Conservation (phyloP, 768 basidiomycete species). For the Agaricus subrufescens region DNA sequence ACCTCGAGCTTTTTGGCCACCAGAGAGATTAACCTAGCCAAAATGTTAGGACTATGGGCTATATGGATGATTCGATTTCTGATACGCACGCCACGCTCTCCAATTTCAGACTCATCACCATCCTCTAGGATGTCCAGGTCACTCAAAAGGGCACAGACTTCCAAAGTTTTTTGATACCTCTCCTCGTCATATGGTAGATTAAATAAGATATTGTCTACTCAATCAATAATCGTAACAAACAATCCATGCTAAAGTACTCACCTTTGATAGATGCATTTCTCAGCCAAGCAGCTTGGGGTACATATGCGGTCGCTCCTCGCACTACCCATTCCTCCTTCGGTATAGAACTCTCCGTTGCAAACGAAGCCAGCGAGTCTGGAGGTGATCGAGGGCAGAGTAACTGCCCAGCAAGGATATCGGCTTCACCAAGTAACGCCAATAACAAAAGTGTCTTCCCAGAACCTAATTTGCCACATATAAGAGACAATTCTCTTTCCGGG, state of each 20-base stretch:
- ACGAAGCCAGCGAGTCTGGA: slow-evolving; percentile 68
- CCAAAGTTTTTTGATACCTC: slow-evolving; percentile 73
- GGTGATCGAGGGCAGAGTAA: slow-evolving; percentile 80
- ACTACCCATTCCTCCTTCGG: slow-evolving; percentile 71
- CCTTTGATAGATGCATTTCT: slow-evolving; percentile 61
- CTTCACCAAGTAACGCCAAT: slow-evolving; percentile 83
- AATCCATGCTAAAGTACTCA: slow-evolving; percentile 7
- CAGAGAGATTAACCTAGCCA: slow-evolving; percentile 43
- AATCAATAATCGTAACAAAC: background rate
- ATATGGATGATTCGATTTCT: background rate
- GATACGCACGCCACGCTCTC: slow-evolving; percentile 68
- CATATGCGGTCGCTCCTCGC: slow-evolving; percentile 77
- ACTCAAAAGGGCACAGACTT: slow-evolving; percentile 68
- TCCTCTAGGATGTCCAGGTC: slow-evolving; percentile 84
- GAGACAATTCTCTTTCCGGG: slow-evolving; percentile 71
- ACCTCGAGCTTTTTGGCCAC: slow-evolving; percentile 70
- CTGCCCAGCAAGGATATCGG: slow-evolving; percentile 79
- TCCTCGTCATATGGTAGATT: slow-evolving; percentile 75
- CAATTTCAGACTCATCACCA: slow-evolving; percentile 84
- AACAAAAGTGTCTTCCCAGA: slow-evolving; percentile 85
- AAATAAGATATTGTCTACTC: slow-evolving; percentile 69
- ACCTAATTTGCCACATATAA: slow-evolving; percentile 87
- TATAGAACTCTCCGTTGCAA: slow-evolving; percentile 32
- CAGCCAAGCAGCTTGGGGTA: slow-evolving; percentile 72
- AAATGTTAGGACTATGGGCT: background rate